Evolutionary conservation across 148 eudicot species (phyloP), one percentile per base, ranked within the genome.

Genomic region (Camellia japonica): DNA sequence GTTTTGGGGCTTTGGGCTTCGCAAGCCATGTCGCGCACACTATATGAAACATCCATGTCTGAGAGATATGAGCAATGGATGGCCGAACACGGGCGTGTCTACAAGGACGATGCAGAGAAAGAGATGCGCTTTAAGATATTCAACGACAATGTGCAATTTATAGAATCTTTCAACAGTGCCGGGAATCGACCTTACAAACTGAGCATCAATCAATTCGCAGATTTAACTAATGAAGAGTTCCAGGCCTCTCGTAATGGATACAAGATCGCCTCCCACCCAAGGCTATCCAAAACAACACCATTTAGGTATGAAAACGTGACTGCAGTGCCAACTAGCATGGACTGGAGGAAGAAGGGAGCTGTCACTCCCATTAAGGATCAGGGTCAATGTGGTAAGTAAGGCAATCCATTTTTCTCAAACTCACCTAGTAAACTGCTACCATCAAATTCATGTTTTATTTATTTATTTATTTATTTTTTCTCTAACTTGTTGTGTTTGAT

Each of bases 211-310:
- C 38, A 69, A 6, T 85, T 85, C 71, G 84, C 87, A 20, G 82
- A 85, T 62, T 67, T 75, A 58, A 85, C 87, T n/a, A 81, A 82
- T 65, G 84, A 85, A 14, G 87, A 85, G 8, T 85, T 85, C 18
- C 49, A 43, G 49, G 69, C 74, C 6, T 41, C 82, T 46, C 80
- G 77, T 13, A 85, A 78, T 30, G 87, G 84, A 1, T 82, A 68
- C 80, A 81, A 79, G 75, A 56, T 18, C 61, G 44, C 79, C 18
- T 78, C 76, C 4, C 20, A 41, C 12, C 54, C 19, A 23, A 77
- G 23, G 54, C 64, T 79, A 3, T 55, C 54, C 16, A 47, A 56
- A 56, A 7, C 60, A 2, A 61, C 52, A 14, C 3, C 68, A 3
- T 23, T 61, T 42, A 59, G 59, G 30, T 79, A 70, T 15, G 74